A percentile compares a stretch with the other conserved stretches of the same genome.
Evolutionary conservation across 176 grass and related monocot species (phyloP).

Genomic region (Oryza meyeriana): DNA sequence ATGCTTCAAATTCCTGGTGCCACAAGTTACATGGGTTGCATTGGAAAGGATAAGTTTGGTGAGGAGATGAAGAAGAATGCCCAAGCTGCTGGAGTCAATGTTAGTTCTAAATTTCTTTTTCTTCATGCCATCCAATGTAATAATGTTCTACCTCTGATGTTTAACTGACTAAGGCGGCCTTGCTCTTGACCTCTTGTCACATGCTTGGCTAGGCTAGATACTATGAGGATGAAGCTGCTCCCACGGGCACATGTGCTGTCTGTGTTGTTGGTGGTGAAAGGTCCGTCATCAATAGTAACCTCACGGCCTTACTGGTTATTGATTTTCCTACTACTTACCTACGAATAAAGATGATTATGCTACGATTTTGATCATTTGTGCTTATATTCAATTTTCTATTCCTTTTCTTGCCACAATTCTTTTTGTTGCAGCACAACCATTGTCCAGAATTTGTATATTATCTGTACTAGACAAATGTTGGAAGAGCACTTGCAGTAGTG

Average conservation of each 20-base stretch:
- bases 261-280: conserved; percentile 98
- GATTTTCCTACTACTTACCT: conserved; percentile 15
- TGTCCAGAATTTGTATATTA: neutral
- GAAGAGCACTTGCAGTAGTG: neutral
- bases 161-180: conserved; percentile 1
- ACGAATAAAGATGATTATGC: neutral
- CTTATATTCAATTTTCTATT: neutral
- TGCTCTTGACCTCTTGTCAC: conserved; percentile 30
- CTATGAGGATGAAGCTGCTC: conserved; percentile 73
- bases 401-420: neutral
- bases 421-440: neutral
- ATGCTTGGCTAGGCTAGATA: conserved; percentile 66
- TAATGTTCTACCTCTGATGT: neutral
- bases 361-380: neutral
- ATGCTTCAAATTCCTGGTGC: conserved; percentile 93
- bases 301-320: neutral
- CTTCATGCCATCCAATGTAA: neutral
- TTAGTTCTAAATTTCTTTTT: conserved; percentile 40
- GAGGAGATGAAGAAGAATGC: conserved; percentile 95
- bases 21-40: conserved; percentile 94
- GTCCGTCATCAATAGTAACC: conserved; percentile 15
- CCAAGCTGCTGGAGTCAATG: conserved; percentile 70
- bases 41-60: conserved; percentile 96
- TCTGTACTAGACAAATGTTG: neutral
- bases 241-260: conserved; percentile 95